These are phyloP conservation scores for Herpetomonas muscarum DNA, from an alignment of 208 protist species.

Conservation along the genomic window DNA sequence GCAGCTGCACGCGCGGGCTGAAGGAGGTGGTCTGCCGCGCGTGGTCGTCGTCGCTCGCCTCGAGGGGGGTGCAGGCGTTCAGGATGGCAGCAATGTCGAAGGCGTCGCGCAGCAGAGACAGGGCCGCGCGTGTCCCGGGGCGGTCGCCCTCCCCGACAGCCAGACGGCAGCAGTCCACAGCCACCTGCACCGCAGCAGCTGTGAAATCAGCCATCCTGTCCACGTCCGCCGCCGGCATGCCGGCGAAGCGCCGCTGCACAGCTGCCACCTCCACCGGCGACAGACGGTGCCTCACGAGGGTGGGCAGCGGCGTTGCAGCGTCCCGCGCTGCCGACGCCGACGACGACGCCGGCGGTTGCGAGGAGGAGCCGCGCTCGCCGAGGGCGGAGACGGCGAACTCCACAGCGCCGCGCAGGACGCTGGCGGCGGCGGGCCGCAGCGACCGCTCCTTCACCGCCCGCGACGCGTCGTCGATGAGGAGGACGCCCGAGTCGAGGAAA, in stretches of 20 bases:
- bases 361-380: neutral
- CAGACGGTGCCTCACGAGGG: slow-evolving; percentile 43
- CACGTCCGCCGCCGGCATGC: slow-evolving; percentile 10
- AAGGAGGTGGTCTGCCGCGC: slow-evolving; percentile 69
- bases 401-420: slow-evolving; percentile 64
- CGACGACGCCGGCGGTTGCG: neutral
- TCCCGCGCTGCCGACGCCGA: slow-evolving; percentile 1
- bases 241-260: slow-evolving; percentile 2
- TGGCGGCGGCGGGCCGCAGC: slow-evolving; percentile 54
- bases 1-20: slow-evolving; percentile 49
- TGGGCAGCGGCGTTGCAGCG: slow-evolving; percentile 11
- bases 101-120: slow-evolving; percentile 53
- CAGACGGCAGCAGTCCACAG: slow-evolving; percentile 45
- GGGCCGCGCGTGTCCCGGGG: slow-evolving; percentile 30
- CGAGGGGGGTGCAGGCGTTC: slow-evolving; percentile 54
- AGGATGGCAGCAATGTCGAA: slow-evolving; percentile 51
- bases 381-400: slow-evolving; percentile 17
- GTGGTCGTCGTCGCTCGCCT: slow-evolving; percentile 53
- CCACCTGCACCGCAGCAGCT: slow-evolving; percentile 51
- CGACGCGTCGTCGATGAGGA: slow-evolving; percentile 75
- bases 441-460: slow-evolving; percentile 59
- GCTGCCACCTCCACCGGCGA: slow-evolving; percentile 9
- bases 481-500: slow-evolving; percentile 35
- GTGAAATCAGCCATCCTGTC: slow-evolving; percentile 63
- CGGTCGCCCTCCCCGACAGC: slow-evolving; percentile 24